Evolutionary conservation across 2,329 filamentous ascomycete genomes (phyloP).

Genomic region (Sclerotinia trifoliorum): DNA sequence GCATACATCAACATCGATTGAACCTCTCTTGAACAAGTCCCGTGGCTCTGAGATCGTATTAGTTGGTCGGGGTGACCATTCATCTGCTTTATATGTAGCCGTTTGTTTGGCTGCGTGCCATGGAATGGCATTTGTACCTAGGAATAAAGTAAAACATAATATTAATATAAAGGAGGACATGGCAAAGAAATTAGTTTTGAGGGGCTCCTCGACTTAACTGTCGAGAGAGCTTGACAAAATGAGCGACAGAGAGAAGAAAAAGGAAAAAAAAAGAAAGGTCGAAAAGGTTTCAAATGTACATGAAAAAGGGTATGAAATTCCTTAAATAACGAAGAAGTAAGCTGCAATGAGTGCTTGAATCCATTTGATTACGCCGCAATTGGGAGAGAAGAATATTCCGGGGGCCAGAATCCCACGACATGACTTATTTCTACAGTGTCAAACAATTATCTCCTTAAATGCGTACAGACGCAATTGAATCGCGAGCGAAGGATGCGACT

Average conservation of each 20-base stretch:
- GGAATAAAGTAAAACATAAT: constrained; percentile 30
- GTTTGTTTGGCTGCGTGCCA: constrained; percentile 33
- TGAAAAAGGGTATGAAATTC: background rate
- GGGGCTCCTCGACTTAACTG: background rate
- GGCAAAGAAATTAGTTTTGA: constrained; percentile 31
- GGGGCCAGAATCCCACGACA: constrained; percentile 22
- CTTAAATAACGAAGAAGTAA: constrained; percentile 13
- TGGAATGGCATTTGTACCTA: constrained; percentile 31
- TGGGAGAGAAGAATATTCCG: background rate
- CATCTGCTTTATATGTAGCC: constrained; percentile 31
- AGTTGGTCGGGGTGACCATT: constrained; percentile 37
- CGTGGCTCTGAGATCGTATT: constrained; percentile 27
- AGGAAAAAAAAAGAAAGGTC: constrained; percentile 2
- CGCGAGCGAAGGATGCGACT: constrained; percentile 17
- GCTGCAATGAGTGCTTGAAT: constrained; percentile 7
- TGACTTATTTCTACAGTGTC: constrained; percentile 4
- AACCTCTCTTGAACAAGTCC: constrained; percentile 33
- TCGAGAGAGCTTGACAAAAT: background rate
- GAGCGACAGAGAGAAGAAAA: constrained; percentile 4
- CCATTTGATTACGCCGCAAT: constrained; percentile 10
- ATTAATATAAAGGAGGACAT: constrained; percentile 35
- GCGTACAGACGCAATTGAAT: constrained; percentile 16
- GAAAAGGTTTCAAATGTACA: constrained; percentile 3
- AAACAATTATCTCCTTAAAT: constrained; percentile 4
- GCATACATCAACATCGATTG: constrained; percentile 34